Evolutionary conservation across 2,329 filamentous ascomycete genomes (phyloP).

Genomic region (Pseudocercospora musae): DNA sequence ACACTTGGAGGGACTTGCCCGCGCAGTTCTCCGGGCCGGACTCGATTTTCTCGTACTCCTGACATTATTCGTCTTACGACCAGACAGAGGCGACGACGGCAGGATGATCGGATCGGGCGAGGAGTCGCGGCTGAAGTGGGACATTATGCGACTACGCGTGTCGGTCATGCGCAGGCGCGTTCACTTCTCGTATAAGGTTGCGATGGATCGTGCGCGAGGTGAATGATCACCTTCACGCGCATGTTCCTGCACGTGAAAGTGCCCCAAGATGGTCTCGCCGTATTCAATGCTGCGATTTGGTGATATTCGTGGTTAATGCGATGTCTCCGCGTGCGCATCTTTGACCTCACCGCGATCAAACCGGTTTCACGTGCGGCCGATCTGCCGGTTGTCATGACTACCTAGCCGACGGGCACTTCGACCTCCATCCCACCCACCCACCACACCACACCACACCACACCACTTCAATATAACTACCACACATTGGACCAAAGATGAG

Average conservation of each 20-base stretch:
- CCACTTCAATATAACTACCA: background rate
- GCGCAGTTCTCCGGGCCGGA: constrained; percentile 10
- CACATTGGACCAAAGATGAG: background rate
- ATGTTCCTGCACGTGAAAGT: background rate
- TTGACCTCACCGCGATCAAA: background rate
- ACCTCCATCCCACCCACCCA: background rate
- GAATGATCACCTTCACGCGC: background rate
- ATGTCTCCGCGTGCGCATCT: background rate
- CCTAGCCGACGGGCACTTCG: background rate
- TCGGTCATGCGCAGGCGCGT: background rate
- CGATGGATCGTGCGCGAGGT: background rate
- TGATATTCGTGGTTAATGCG: background rate
- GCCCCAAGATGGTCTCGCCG: background rate
- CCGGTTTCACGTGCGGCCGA: background rate
- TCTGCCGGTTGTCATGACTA: constrained; percentile 3
- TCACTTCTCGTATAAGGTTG: background rate
- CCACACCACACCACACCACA: too few relatives aligned
- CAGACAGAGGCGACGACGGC: constrained; percentile 33
- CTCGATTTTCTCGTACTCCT: constrained; percentile 6
- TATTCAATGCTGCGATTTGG: background rate
- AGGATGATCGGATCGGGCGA: constrained; percentile 37
- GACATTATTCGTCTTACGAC: constrained; percentile 5
- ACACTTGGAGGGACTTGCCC: constrained; percentile 43
- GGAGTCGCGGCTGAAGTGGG: constrained; percentile 20
- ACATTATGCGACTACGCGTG: constrained; percentile 1